Conservation (phyloP, 257 asterid species). For the Nicotiana attenuata region DNA sequence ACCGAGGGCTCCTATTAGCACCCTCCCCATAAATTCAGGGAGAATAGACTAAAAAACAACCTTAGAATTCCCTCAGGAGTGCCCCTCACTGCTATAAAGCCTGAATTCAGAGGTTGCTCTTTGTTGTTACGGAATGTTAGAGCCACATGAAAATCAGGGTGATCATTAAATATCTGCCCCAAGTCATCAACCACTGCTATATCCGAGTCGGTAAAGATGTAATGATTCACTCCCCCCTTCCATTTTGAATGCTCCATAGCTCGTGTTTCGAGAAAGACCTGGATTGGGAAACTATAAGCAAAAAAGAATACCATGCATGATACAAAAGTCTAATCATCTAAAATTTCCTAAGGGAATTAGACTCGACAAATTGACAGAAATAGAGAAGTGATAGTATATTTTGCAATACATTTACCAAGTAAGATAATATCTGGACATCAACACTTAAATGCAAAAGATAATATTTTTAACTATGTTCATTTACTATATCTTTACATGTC, state of each 20-base stretch:
- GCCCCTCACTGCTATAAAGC: constrained; percentile 92
- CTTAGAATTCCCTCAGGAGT: constrained; percentile 66
- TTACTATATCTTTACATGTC: background rate
- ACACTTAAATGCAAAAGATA: background rate
- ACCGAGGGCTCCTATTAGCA: background rate
- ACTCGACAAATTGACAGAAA: background rate
- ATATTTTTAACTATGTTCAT: background rate
- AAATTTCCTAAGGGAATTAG: background rate
- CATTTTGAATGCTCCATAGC: constrained; percentile 42
- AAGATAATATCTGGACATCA: background rate
- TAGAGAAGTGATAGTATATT: background rate
- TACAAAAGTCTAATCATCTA: background rate
- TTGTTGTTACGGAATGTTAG: constrained; percentile 96
- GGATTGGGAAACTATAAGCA: constrained; percentile 16
- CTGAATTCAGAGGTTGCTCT: constrained; percentile 89
- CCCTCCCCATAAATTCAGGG: background rate
- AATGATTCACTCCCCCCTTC: constrained; percentile 50
- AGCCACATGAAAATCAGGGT: constrained; percentile 73
- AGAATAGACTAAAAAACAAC: constrained; percentile 25
- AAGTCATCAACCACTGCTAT: constrained; percentile 77
- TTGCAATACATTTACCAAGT: background rate
- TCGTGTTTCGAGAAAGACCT: constrained; percentile 64
- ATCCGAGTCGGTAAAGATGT: constrained; percentile 88
- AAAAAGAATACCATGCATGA: background rate
- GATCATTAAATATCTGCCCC: constrained; percentile 49